Conservation (phyloP, 257 asterid species). For the Coffea canephora region DNA sequence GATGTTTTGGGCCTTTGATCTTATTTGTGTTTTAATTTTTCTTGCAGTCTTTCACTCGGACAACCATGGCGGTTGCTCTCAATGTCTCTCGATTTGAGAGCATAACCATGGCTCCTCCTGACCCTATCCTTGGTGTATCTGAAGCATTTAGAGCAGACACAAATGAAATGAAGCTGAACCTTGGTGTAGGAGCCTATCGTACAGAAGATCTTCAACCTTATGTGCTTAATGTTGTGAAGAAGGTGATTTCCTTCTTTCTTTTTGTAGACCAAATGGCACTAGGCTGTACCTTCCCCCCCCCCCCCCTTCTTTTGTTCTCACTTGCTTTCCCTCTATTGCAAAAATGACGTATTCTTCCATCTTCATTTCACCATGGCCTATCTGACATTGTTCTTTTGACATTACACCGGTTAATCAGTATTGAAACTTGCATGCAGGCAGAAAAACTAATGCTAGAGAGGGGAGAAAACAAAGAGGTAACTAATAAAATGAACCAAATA, state of each 20-base stretch:
- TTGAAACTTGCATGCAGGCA: conserved; percentile 44
- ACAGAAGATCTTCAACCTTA: conserved; percentile 96
- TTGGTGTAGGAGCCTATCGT: conserved; percentile 97
- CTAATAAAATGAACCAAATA: conserved; percentile 6
- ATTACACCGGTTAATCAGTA: not conserved
- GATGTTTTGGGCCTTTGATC: not conserved
- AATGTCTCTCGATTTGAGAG: conserved; percentile 63
- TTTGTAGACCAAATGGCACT: not conserved
- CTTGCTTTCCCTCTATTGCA: not conserved
- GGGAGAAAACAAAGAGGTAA: conserved; percentile 95
- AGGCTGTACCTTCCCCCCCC: not conserved
- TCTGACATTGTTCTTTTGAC: not conserved
- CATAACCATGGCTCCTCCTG: conserved; percentile 94
- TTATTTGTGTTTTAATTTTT: not conserved
- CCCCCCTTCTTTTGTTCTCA: not conserved
- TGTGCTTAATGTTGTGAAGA: conserved; percentile 93
- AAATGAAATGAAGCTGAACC: conserved; percentile 82
- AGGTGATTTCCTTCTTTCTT: conserved; percentile 44
- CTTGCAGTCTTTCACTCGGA: conserved; percentile 58
- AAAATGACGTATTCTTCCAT: not conserved
- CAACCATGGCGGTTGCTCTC: conserved; percentile 53
- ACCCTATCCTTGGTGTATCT: conserved; percentile 96
- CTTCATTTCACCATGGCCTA: not conserved
- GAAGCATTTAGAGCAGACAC: conserved; percentile 96
- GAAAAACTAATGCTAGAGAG: conserved; percentile 87